These are phyloP conservation scores for Prunus mongolica DNA, from an alignment of 306 rosid species.

Conservation along the genomic window DNA sequence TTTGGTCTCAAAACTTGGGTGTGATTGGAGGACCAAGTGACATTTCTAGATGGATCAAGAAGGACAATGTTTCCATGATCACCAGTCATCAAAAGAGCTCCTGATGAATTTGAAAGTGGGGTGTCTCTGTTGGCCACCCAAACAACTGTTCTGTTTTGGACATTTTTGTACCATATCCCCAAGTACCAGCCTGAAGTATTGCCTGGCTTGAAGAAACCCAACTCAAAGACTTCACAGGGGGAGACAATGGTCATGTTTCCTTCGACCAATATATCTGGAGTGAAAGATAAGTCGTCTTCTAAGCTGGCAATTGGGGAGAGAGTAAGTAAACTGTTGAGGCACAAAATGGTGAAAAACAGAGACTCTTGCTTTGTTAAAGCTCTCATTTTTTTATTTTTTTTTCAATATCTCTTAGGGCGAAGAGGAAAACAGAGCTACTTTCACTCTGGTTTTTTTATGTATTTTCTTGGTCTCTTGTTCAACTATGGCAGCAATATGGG, in stretches of 20 bases:
- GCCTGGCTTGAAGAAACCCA: constrained; percentile 41
- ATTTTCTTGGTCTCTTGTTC: constrained; percentile 4
- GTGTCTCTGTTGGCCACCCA: constrained; percentile 82
- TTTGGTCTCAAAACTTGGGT: constrained; percentile 29
- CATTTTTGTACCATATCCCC: constrained; percentile 61
- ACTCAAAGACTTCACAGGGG: constrained; percentile 31
- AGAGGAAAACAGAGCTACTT: constrained; percentile 4
- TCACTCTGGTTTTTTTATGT: neutral
- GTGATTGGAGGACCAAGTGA: constrained; percentile 46
- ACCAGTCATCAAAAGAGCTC: constrained; percentile 27
- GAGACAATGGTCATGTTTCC: constrained; percentile 49
- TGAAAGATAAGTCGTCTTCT: no score
- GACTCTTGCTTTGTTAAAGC: neutral
- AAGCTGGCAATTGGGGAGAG: constrained; percentile 11
- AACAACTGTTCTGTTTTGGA: constrained; percentile 24
- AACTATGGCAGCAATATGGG: no score
- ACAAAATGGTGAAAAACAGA: constrained; percentile 13
- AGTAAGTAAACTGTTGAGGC: constrained; percentile 18
- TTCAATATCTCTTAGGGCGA: no score
- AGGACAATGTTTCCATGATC: constrained; percentile 36
- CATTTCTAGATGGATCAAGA: neutral
- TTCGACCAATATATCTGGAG: neutral
- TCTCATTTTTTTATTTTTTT: constrained; percentile 35
- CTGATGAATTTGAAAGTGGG: constrained; percentile 39
- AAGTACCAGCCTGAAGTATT: constrained; percentile 38